These are phyloP conservation scores for Metarhizium album DNA, from an alignment of 2,329 filamentous ascomycete genomes.

Conservation along the genomic window DNA sequence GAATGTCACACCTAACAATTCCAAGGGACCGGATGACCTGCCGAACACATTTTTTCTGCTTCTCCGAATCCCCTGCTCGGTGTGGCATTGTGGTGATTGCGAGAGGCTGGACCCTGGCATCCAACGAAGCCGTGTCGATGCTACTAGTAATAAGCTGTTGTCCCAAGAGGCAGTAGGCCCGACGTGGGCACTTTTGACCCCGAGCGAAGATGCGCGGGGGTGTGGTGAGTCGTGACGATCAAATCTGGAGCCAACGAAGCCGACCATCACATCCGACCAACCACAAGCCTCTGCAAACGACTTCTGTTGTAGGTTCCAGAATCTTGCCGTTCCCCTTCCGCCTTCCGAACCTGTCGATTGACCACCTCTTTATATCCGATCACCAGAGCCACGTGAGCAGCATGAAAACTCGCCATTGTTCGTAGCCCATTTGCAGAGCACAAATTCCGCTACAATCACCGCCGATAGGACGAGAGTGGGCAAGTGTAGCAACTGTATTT, in stretches of 20 bases:
- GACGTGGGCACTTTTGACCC: slow-evolving; percentile 7
- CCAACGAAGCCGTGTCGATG: neutral
- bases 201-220: neutral
- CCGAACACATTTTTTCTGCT: slow-evolving; percentile 8
- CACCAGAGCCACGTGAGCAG: neutral
- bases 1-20: slow-evolving; percentile 1
- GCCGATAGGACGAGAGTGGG: too few species aligned
- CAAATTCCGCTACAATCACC: too few species aligned
- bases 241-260: neutral
- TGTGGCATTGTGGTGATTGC: slow-evolving; percentile 3
- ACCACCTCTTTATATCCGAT: too few species aligned
- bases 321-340: neutral
- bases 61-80: slow-evolving; percentile 11
- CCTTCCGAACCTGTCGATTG: neutral
- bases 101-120: slow-evolving; percentile 6
- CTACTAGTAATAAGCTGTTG: neutral
- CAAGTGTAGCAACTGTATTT: neutral
- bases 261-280: neutral
- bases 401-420: too few species aligned
- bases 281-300: neutral
- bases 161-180: slow-evolving; percentile 5
- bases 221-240: neutral
- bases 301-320: neutral
- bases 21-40: slow-evolving; percentile 11
- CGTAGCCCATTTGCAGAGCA: too few species aligned